Evolutionary conservation across 1,139 yeast genomes (phyloP), one percentile per base, ranked within the genome.

Genomic region (Nakaseomyces delphensis): DNA sequence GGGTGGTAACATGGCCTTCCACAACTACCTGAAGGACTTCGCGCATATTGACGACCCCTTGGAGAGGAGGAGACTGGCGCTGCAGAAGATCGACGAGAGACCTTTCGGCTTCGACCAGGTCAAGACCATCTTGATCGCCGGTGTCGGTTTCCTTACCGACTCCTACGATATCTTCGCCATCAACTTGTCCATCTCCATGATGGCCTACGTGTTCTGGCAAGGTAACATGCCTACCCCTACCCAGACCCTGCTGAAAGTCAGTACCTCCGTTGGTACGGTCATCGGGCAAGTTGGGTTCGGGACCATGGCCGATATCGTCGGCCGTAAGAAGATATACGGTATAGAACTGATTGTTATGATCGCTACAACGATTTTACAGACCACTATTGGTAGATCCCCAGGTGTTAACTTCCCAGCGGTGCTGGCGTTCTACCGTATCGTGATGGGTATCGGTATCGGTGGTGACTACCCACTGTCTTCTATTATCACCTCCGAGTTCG

Each of bases 381-480:
- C 81, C 73, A 66, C 75, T 48, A 53, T 81, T 43, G 94, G 93
- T 56, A 53, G 64, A 6, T 74, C 93, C 21, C 76, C 84, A 25
- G 89, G 82, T 48, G 66, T 84, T 50, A 73, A 71, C 62, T 82
- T 84, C 57, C 77, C 76, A 40, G 94, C 89, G 42, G 71, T 83
- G 43, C 71, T 84, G 50, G 67, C 79, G n/a, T 77, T 81, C 54
- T 78, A 77, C 66, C 80, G 95, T 76, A 78, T 84, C 51, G 60
- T 83, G 48, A 80, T 80, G 85, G 95, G 95, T 71, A 79, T 91
- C 57, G 98, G 98, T 79, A 93, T 91, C 59, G 98, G 98, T 71
- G 98, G 97, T 74, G 98, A 91, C 69, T 91, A 91, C 68, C 98
- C 98, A 56, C 77, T 91, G 67, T 87, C 97, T 36, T 91, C 97